phyloP scores from a whole-genome alignment of 2,329 filamentous ascomycete species.

The Colletotrichum sp. region DNA sequence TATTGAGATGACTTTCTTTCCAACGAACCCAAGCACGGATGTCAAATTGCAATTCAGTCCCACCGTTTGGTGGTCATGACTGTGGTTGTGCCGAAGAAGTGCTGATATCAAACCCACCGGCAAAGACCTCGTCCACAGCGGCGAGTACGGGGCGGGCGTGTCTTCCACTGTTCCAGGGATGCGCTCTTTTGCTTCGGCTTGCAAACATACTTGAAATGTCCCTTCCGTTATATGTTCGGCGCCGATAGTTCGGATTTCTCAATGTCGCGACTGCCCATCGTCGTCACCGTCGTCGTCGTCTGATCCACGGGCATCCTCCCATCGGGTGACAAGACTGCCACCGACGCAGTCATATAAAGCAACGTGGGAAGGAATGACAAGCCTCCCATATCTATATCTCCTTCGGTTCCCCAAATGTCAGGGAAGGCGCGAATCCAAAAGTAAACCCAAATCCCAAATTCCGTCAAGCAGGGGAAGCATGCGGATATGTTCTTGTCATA shows the following conservation, averaged over 20 bases:
- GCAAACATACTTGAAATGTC: conserved; percentile 18
- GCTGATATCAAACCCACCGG: conserved; percentile 72
- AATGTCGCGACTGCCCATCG: neutral
- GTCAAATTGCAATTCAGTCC: conserved; percentile 98
- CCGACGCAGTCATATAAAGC: neutral
- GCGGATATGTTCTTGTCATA: neutral
- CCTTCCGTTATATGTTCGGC: neutral
- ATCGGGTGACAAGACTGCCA: neutral
- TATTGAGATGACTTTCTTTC: neutral
- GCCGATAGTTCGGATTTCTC: neutral
- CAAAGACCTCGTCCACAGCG: conserved; percentile 29
- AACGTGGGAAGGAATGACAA: neutral
- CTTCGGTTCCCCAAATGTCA: neutral
- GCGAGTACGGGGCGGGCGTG: conserved; percentile 24
- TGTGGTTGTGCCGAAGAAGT: conserved; percentile 99
- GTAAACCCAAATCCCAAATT: neutral
- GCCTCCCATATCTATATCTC: neutral
- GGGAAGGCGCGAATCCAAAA: neutral
- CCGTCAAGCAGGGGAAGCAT: neutral
- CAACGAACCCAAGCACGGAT: conserved; percentile 77
- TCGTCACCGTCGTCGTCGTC: neutral
- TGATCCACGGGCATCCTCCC: neutral
- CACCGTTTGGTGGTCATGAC: conserved; percentile 64
- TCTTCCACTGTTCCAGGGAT: conserved; percentile 13
- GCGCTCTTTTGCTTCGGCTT: conserved; percentile 21